phyloP scores from a whole-genome alignment of 164 flowering plant species.

The Liquidambar formosana region DNA sequence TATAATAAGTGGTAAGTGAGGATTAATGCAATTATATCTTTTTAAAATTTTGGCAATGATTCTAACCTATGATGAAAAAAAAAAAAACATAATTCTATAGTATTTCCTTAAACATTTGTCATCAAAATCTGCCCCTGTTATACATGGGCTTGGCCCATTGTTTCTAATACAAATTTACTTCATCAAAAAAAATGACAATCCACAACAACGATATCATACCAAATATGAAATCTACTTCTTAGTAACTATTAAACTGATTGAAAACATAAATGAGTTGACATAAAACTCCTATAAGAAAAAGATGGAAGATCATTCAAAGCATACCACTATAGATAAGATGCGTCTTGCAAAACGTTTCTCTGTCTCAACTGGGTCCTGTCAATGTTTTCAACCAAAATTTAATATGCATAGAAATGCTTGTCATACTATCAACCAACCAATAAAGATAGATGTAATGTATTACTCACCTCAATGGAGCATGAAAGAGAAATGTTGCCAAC shows the following conservation, averaged over 20 bases:
- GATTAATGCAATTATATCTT: no score
- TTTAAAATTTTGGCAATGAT: no score
- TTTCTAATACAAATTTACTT: no score
- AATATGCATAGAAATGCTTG: not conserved
- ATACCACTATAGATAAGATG: conserved; percentile 85
- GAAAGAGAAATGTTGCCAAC: conserved; percentile 73
- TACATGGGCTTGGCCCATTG: no score
- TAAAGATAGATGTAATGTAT: not conserved
- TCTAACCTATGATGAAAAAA: not conserved
- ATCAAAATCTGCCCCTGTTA: no score
- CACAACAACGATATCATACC: no score
- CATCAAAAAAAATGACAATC: no score
- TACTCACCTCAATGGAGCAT: conserved; percentile 76
- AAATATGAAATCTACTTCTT: no score
- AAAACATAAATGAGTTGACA: not conserved
- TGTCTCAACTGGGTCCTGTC: conserved; percentile 90
- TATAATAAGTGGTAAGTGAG: no score
- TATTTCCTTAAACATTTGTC: not conserved
- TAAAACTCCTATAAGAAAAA: not conserved
- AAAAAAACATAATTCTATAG: not conserved
- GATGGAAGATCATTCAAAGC: conserved; percentile 12
- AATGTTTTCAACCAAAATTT: conserved; percentile 10
- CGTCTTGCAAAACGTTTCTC: conserved; percentile 79
- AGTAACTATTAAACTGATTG: no score
- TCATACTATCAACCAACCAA: not conserved